These are phyloP conservation scores for Rhodomyrtus tomentosa DNA, from an alignment of 345 rosid genomes.

Conservation along the genomic window DNA sequence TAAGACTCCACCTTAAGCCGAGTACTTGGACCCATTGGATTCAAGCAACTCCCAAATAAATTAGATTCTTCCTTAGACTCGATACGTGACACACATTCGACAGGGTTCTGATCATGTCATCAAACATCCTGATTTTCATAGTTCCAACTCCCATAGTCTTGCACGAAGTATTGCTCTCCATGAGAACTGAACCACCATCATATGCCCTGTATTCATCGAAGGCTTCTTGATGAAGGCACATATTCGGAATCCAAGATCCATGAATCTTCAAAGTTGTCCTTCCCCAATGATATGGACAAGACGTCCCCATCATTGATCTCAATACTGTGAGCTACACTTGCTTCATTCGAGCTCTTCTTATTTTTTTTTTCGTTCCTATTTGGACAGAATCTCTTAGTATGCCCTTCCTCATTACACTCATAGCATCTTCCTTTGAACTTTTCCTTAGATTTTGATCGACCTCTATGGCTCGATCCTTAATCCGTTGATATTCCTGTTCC, in stretches of 20 bases:
- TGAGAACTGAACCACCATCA: not conserved
- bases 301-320: not conserved
- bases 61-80: not conserved
- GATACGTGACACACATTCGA: not conserved
- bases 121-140: not conserved
- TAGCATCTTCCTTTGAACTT: too few relatives aligned
- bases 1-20: not conserved
- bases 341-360: not conserved
- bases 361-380: too few relatives aligned
- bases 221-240: not conserved
- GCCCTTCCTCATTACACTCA: too few relatives aligned
- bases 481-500: too few relatives aligned
- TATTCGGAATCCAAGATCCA: not conserved
- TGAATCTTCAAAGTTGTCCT: rapidly evolving
- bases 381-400: too few relatives aligned
- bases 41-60: not conserved
- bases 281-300: not conserved
- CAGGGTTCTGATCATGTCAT: not conserved
- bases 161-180: not conserved
- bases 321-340: not conserved
- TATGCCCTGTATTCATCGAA: not conserved
- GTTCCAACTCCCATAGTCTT: too few relatives aligned
- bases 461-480: too few relatives aligned
- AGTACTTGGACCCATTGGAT: not conserved
- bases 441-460: too few relatives aligned